Evolutionary conservation across 1,284 basidiomycete genomes (phyloP).

Genomic region (Marasmius sp.): DNA sequence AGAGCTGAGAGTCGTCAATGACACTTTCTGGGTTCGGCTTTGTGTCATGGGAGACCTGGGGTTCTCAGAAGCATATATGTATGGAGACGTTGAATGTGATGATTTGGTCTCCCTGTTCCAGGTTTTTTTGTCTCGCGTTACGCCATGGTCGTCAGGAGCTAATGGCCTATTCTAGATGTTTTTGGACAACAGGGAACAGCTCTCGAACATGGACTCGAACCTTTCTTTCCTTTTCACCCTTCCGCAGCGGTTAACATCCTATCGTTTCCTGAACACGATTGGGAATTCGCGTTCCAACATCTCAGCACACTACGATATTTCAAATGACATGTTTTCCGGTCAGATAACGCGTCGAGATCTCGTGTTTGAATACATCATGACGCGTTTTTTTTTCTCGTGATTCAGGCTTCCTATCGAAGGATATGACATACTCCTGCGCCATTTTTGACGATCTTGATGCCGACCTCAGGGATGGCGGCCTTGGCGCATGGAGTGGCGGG

Average conservation of each 20-base stretch:
- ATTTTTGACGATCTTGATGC: slow-evolving; percentile 68
- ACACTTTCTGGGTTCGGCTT: slow-evolving; percentile 69
- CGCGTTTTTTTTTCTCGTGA: slow-evolving; percentile 7
- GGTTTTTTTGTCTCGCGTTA: slow-evolving; percentile 27
- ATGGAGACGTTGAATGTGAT: slow-evolving; percentile 66
- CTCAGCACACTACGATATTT: slow-evolving; percentile 75
- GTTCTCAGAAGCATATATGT: slow-evolving; percentile 77
- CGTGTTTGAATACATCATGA: background rate
- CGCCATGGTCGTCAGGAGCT: no score
- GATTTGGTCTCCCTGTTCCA: slow-evolving; percentile 64
- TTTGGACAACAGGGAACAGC: slow-evolving; percentile 56
- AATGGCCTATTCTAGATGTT: slow-evolving; percentile 49
- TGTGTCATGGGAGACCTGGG: slow-evolving; percentile 67
- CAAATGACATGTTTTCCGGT: slow-evolving; percentile 58
- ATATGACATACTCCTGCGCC: slow-evolving; percentile 84
- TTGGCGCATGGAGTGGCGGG: slow-evolving; percentile 33
- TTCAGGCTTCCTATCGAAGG: slow-evolving; percentile 64
- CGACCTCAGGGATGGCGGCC: slow-evolving; percentile 44
- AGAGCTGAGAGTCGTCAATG: slow-evolving; percentile 57
- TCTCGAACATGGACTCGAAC: slow-evolving; percentile 46
- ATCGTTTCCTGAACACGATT: slow-evolving; percentile 62
- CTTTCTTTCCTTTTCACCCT: slow-evolving; percentile 55
- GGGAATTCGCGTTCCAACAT: slow-evolving; percentile 70
- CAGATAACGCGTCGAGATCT: slow-evolving; percentile 6
- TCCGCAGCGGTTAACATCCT: slow-evolving; percentile 57